Evolutionary conservation across 2,329 filamentous ascomycete genomes (phyloP).

Genomic region (Amauroascus niger): DNA sequence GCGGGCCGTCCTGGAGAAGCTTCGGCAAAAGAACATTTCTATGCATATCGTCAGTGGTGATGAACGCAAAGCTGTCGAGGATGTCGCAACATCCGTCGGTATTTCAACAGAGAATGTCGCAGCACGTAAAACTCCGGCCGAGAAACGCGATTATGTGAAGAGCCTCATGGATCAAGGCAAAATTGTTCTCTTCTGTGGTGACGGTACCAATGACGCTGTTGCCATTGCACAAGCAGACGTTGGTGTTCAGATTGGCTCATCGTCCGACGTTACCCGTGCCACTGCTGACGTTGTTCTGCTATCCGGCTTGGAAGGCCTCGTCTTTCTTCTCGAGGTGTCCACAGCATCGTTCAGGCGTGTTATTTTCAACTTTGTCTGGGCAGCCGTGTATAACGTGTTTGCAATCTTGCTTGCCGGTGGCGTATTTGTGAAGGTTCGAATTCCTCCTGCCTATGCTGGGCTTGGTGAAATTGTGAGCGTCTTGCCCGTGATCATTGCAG

Average conservation of each 20-base stretch:
- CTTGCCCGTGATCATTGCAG: slow-evolving; percentile 55
- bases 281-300: slow-evolving; percentile 63
- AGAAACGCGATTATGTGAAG: slow-evolving; percentile 48
- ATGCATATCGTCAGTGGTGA: slow-evolving; percentile 52
- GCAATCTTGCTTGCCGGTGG: slow-evolving; percentile 59
- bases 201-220: slow-evolving; percentile 69
- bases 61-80: slow-evolving; percentile 40
- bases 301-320: slow-evolving; percentile 47
- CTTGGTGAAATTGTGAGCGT: slow-evolving; percentile 67
- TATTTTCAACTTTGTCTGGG: slow-evolving; percentile 61
- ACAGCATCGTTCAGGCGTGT: slow-evolving; percentile 41
- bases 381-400: slow-evolving; percentile 58
- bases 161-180: slow-evolving; percentile 23
- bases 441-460: slow-evolving; percentile 56
- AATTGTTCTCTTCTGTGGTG: slow-evolving; percentile 61
- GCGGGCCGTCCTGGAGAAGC: slow-evolving; percentile 42
- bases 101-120: slow-evolving; percentile 35
- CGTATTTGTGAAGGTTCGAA: slow-evolving; percentile 50
- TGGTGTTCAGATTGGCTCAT: slow-evolving; percentile 57
- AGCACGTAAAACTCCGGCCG: slow-evolving; percentile 42
- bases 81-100: slow-evolving; percentile 38
- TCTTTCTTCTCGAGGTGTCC: slow-evolving; percentile 49
- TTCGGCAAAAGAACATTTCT: slow-evolving; percentile 41
- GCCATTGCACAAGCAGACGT: slow-evolving; percentile 62
- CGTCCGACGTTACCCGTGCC: slow-evolving; percentile 54